Evolutionary conservation across 2,329 filamentous ascomycete species (phyloP).

Genomic region (Sphaerulina musiva): DNA sequence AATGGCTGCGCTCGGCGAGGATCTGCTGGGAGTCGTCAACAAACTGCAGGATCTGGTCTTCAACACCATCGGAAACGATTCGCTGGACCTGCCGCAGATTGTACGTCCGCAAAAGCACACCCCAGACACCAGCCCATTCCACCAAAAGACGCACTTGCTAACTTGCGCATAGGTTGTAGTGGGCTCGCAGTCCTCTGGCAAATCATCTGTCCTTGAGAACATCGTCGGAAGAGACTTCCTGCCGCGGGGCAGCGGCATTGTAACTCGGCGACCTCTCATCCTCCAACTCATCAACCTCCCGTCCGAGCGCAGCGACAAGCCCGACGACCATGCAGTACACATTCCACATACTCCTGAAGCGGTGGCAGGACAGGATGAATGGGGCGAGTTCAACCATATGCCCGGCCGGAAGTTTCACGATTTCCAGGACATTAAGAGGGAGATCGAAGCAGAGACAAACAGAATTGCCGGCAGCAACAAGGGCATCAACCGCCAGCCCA

Average conservation of each 20-base stretch:
- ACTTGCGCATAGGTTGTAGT: conserved; percentile 71
- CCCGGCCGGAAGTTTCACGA: conserved; percentile 83
- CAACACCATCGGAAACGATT: conserved; percentile 99
- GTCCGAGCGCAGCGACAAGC: conserved; percentile 61
- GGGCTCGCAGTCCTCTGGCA: conserved; percentile 95
- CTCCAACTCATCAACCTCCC: conserved; percentile 97
- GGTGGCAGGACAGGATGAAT: conserved; percentile 61
- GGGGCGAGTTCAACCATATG: conserved; percentile 96
- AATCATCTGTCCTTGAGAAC: conserved; percentile 97
- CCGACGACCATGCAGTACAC: conserved; percentile 57
- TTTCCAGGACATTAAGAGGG: conserved; percentile 86
- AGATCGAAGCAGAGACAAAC: conserved; percentile 94
- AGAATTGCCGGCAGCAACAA: conserved; percentile 96
- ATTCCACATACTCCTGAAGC: conserved; percentile 72
- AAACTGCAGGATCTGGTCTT: conserved; percentile 98
- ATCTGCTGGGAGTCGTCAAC: conserved; percentile 92
- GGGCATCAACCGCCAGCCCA: conserved; percentile 93
- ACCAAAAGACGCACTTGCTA: conserved; percentile 14
- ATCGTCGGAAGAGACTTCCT: conserved; percentile 97
- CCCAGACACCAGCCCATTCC: not conserved
- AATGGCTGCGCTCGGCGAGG: conserved; percentile 94
- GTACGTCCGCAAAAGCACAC: conserved; percentile 51
- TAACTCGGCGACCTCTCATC: conserved; percentile 87
- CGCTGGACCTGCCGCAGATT: conserved; percentile 94
- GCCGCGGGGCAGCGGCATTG: conserved; percentile 91